Percentiles rank a stretch among this genome's conserved stretches.
These are phyloP conservation scores for Cudoniella acicularis DNA, from an alignment of 495 filamentous ascomycete species.

Conservation along the genomic window DNA sequence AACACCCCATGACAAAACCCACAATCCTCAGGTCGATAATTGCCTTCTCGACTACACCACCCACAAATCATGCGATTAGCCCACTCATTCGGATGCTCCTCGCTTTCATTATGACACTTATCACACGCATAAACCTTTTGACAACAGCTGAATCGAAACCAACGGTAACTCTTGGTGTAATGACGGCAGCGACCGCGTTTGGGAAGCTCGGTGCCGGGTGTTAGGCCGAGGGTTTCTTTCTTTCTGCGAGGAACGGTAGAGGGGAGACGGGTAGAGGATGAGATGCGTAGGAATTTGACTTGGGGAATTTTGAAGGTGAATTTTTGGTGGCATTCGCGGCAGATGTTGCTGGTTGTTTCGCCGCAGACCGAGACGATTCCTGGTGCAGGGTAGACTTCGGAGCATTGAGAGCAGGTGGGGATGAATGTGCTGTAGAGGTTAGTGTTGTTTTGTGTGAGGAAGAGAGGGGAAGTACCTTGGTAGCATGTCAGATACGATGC, in stretches of 20 bases:
- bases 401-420: constrained; percentile 79
- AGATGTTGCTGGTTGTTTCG: constrained; percentile 72
- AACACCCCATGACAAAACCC: constrained; percentile 69
- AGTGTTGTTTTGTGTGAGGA: not conserved
- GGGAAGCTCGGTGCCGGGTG: constrained; percentile 75
- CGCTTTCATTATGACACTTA: constrained; percentile 72
- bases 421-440: constrained; percentile 61
- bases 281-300: constrained; percentile 74
- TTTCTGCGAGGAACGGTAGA: constrained; percentile 47
- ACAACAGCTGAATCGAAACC: constrained; percentile 72
- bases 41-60: constrained; percentile 79
- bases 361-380: constrained; percentile 71
- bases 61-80: constrained; percentile 89
- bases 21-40: constrained; percentile 77
- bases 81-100: constrained; percentile 75
- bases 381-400: constrained; percentile 57
- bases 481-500: constrained; percentile 74
- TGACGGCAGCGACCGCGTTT: constrained; percentile 71
- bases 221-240: constrained; percentile 74
- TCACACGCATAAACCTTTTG: constrained; percentile 71
- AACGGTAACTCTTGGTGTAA: constrained; percentile 76
- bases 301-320: constrained; percentile 82
- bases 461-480: constrained; percentile 50
- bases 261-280: constrained; percentile 41
- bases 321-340: constrained; percentile 76